phyloP scores from a whole-genome alignment of 2,329 filamentous ascomycete species.

The Apiospora sp. region DNA sequence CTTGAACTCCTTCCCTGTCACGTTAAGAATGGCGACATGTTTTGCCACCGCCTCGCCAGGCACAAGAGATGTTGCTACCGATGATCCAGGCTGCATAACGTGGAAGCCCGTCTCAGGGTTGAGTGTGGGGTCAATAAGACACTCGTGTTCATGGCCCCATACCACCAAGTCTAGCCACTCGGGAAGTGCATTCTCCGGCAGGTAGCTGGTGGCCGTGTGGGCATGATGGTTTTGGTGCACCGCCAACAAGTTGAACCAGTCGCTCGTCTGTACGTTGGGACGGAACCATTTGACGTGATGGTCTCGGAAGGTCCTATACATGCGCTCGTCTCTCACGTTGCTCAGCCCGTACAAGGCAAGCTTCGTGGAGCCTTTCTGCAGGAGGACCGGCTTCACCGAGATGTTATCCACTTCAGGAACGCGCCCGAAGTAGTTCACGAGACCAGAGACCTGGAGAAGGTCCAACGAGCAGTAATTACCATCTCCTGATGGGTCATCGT shows the following conservation, averaged over 20 bases:
- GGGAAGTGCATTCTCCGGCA: constrained; percentile 92
- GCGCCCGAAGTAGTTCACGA: constrained; percentile 96
- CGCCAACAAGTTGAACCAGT: constrained; percentile 96
- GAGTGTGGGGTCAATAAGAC: constrained; percentile 81
- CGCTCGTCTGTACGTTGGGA: constrained; percentile 78
- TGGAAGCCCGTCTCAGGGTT: constrained; percentile 92
- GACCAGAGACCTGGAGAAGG: constrained; percentile 85
- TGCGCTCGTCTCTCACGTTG: constrained; percentile 93
- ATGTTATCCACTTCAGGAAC: constrained; percentile 94
- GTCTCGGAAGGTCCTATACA: constrained; percentile 93
- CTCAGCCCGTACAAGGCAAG: constrained; percentile 92
- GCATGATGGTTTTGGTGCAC: constrained; percentile 97
- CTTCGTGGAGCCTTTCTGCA: constrained; percentile 94
- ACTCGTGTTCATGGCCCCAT: constrained; percentile 99
- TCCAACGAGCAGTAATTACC: constrained; percentile 92
- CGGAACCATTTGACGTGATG: constrained; percentile 94
- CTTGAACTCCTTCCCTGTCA: constrained; percentile 84
- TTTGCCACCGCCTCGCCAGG: constrained; percentile 91
- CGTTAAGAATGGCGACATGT: constrained; percentile 84
- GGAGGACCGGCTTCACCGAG: constrained; percentile 85
- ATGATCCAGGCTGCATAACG: constrained; percentile 97
- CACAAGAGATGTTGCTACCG: constrained; percentile 90
- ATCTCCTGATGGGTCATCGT: constrained; percentile 97
- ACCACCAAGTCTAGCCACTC: constrained; percentile 90
- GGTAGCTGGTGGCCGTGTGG: constrained; percentile 89